phyloP scores from a whole-genome alignment of 192 early-diverging fungal species.

The Coemansia sp. region DNA sequence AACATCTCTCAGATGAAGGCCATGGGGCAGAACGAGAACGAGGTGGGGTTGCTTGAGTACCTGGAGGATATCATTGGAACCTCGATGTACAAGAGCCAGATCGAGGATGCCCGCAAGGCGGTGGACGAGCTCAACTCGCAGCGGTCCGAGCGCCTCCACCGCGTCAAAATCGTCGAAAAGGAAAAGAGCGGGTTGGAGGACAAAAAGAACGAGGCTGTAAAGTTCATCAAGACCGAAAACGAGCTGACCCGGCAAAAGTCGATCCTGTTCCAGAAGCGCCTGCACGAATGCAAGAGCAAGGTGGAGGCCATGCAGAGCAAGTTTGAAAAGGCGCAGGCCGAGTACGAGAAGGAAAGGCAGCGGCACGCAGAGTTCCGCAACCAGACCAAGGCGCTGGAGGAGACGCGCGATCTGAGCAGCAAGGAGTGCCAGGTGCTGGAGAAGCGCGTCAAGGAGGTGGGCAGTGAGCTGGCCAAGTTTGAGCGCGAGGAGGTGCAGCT shows the following conservation, averaged over 20 bases:
- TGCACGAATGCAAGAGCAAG: slow-evolving; percentile 59
- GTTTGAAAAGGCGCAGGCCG: slow-evolving; percentile 53
- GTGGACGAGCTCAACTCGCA: slow-evolving; percentile 76
- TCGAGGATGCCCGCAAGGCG: slow-evolving; percentile 64
- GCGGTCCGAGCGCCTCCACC: slow-evolving; percentile 73
- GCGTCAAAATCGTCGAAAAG: slow-evolving; percentile 85
- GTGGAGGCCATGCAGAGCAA: slow-evolving; percentile 48
- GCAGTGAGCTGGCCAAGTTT: slow-evolving; percentile 59
- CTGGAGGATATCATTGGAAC: slow-evolving; percentile 99
- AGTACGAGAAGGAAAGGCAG: slow-evolving; percentile 57
- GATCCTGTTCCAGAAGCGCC: slow-evolving; percentile 67
- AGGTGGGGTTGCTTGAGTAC: slow-evolving; percentile 96
- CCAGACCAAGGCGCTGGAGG: slow-evolving; percentile 61
- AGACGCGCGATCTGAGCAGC: slow-evolving; percentile 50
- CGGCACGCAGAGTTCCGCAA: slow-evolving; percentile 61
- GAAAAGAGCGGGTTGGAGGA: slow-evolving; percentile 79
- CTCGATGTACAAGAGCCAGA: slow-evolving; percentile 76
- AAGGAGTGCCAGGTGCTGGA: slow-evolving; percentile 66
- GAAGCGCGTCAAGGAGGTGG: slow-evolving; percentile 55
- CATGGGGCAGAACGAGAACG: slow-evolving; percentile 84
- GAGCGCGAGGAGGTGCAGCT: slow-evolving; percentile 82
- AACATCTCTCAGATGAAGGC: slow-evolving; percentile 97
- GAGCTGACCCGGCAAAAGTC: slow-evolving; percentile 68
- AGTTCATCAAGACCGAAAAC: slow-evolving; percentile 79
- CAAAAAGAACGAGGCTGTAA: slow-evolving; percentile 76